Evolutionary conservation across 1,284 basidiomycete genomes (phyloP), one percentile per base, ranked within the genome.

Genomic region (Sphagnurus paluster): DNA sequence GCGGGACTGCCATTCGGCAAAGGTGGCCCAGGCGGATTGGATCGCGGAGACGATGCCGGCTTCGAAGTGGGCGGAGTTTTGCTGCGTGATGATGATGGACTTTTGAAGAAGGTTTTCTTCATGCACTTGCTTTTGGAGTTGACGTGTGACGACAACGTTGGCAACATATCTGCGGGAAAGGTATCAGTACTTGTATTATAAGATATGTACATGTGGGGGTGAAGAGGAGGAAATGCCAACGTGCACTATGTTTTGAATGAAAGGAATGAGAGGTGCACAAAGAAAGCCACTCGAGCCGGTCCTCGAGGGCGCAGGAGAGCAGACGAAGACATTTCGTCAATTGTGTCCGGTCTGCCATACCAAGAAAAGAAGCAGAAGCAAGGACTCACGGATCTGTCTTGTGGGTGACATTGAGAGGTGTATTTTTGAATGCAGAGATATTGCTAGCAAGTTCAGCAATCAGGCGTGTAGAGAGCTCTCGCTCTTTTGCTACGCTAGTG

Each of bases 21-120:
- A 99, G 2, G 56, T 98, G 55, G 90, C 82, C 96, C 96, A 99
- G 0, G 96, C 93, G 28, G 91, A 93, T 70, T 99, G 94, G 56
- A 99, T 84, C 24, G 92, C 87, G 56, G 92, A 90, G 30, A 99
- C 93, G 59, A 99, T 91, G 51, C 95, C 96, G 61, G 94, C 91
- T 69, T 98, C 96, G 58, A 99, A 99, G 66, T 97, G 90, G 17
- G 95, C 96, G 38, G 89, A 93, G 69, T 98, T 98, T 61, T 98
- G 90, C 66, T 99, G 96, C 84, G 98, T 98, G 67, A 99, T 97
- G 62, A 99, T 88, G 63, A 98, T 90, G n/a, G 88, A 93, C 68
- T 99, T 99, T 70, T 99, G 97, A 14, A 99, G 81, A 0, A 95
- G 85, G 63, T 99, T 99, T 72, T 99, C 97, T 70, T 97, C 96